Base-by-base conservation (phyloP, 495 filamentous ascomycete genomes). In the Penicillium paxilli region DNA sequence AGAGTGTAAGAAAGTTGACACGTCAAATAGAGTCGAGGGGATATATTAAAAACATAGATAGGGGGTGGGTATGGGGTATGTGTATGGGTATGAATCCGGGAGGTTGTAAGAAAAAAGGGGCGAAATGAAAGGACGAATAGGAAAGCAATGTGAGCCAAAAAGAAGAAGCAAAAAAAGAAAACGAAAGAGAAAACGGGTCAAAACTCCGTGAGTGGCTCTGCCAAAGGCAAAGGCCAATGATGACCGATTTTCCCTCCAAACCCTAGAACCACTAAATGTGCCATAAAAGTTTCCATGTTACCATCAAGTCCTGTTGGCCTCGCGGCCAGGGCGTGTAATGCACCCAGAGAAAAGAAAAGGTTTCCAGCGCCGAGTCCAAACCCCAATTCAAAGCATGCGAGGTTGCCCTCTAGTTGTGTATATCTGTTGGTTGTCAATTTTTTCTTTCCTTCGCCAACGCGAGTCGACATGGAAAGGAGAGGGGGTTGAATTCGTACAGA, bases 321-420 rank as follows among this genome's bases (percentile, higher is more conserved):
- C 6, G 16, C 7, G 16, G 17, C 7, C 4, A 16, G 5, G 17
- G n/a, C n/a, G 5, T 38, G 16, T 38, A 2, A 38, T 17, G 35
- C n/a, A n/a, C 17, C 11, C 16, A 21, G 11, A 23, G 20, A 42
- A 22, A 21, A 42, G 3, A 42, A 23, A 23, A 21, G 2, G 5
- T 23, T 51, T 49, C 49, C 56, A 59, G 54, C 52, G 59, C 54
- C 60, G 42, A 52, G 26, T 49, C 53, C 32, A 54, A 59, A 38
- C 42, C 52, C 49, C 54, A 21, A 37, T 47, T 51, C 50, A 52
- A 62, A 57, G 44, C 24, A 47, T 62, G 33, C 54, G 64, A 67
- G 64, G 64, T 67, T 32, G 64, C 61, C 64, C 64, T 64, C 64
- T 55, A 16, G 60, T 44, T 58, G 26, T 59, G 24, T 47, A 37